Conservation (phyloP, 1,284 basidiomycete species). For the Schizophyllum amplum region DNA sequence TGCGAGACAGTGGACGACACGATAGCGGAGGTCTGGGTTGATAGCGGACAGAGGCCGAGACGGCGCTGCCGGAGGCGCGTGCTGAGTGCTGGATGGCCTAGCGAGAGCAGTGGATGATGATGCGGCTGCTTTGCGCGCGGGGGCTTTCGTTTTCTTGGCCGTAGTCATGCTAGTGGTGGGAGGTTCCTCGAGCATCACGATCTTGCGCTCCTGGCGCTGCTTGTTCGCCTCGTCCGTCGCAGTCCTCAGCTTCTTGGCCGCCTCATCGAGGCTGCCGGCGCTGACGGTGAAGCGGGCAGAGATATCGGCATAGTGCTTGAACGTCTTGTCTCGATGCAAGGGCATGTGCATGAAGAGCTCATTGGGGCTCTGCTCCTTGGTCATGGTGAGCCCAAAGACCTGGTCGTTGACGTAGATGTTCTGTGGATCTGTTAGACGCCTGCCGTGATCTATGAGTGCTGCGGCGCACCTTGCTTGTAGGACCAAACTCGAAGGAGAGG, state of each 20-base stretch:
- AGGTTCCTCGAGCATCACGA: conserved; percentile 41
- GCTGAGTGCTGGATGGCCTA: conserved; percentile 19
- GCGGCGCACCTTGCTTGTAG: conserved; percentile 14
- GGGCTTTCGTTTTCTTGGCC: conserved; percentile 29
- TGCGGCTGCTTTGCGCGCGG: conserved; percentile 11
- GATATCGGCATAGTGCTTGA: conserved; percentile 66
- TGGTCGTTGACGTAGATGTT: conserved; percentile 55
- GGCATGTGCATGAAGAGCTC: conserved; percentile 65
- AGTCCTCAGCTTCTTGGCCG: conserved; percentile 47
- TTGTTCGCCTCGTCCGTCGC: conserved; percentile 48
- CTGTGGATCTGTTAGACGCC: no score
- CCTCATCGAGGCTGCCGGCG: conserved; percentile 41
- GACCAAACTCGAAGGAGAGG: conserved; percentile 50
- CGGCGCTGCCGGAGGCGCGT: conserved; percentile 19
- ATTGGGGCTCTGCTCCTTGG: conserved; percentile 46
- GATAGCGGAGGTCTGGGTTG: conserved; percentile 16
- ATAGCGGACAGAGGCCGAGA: conserved; percentile 20
- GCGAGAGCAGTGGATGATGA: conserved; percentile 26
- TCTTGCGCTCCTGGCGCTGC: conserved; percentile 43
- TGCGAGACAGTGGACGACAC: conserved; percentile 23
- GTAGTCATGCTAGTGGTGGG: conserved; percentile 20
- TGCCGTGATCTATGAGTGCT: no score
- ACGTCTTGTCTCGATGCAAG: conserved; percentile 22
- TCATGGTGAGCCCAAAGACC: conserved; percentile 50
- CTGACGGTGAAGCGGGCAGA: conserved; percentile 59